These are phyloP conservation scores for Kuraishia piskuri DNA, from an alignment of 805 yeast genomes.

Conservation along the genomic window DNA sequence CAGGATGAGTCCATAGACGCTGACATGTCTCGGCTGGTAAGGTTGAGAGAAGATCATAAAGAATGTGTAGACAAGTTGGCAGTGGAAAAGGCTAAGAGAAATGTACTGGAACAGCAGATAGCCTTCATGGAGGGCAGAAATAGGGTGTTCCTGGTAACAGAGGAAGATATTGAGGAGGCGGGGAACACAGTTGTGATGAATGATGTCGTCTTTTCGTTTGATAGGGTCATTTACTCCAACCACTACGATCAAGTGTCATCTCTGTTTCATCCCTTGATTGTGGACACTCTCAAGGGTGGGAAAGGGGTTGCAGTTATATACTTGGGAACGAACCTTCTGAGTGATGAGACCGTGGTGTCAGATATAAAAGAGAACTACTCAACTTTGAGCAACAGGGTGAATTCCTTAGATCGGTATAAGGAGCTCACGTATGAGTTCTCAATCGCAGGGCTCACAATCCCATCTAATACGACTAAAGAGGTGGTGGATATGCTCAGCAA, in stretches of 20 bases:
- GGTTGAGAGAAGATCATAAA: neutral
- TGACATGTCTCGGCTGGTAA: neutral
- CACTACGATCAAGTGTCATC: neutral
- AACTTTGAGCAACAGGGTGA: neutral
- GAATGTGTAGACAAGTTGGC: neutral
- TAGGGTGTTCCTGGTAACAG: neutral
- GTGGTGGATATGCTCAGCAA: neutral
- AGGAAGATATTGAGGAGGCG: neutral
- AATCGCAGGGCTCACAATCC: neutral
- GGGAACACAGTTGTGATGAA: neutral
- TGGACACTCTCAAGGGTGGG: neutral
- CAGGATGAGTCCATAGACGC: neutral
- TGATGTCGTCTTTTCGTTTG: neutral
- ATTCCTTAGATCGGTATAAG: neutral
- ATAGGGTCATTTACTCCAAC: neutral
- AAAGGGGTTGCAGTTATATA: neutral
- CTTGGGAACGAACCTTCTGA: neutral
- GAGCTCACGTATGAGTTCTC: neutral
- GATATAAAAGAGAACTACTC: neutral
- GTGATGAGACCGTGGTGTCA: neutral
- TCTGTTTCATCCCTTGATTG: neutral
- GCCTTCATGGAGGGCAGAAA: neutral
- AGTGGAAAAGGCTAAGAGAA: neutral
- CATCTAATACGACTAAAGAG: neutral
- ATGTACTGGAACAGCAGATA: neutral